These are phyloP conservation scores for Neltuma alba DNA, from an alignment of 306 rosid genomes.

Conservation along the genomic window DNA sequence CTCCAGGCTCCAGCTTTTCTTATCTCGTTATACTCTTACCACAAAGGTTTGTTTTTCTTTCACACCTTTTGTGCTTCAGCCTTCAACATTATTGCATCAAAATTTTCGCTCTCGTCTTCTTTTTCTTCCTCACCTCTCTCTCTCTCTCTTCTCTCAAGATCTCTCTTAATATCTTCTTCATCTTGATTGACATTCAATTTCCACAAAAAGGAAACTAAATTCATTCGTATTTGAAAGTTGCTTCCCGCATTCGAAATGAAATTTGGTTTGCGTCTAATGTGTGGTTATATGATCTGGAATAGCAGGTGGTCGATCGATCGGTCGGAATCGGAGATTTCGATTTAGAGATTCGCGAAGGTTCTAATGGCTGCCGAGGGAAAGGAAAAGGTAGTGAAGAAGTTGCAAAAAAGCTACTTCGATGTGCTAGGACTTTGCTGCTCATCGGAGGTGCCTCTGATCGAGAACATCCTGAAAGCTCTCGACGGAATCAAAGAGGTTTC, in stretches of 20 bases:
- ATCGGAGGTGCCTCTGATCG: slow-evolving; percentile 75
- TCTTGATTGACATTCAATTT: neutral
- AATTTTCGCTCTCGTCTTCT: neutral
- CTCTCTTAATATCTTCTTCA: neutral
- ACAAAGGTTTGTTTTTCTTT: neutral
- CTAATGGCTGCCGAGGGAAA: slow-evolving; percentile 42
- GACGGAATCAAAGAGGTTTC: slow-evolving; percentile 74
- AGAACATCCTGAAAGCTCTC: slow-evolving; percentile 65
- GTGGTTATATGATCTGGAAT: neutral
- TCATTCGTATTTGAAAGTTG: neutral
- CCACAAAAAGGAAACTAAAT: too few relatives aligned
- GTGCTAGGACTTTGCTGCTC: slow-evolving; percentile 91
- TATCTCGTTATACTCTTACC: neutral
- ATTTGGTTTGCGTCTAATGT: neutral
- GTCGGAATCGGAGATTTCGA: neutral
- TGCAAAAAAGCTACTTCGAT: slow-evolving; percentile 82
- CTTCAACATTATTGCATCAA: neutral
- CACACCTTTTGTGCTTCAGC: neutral
- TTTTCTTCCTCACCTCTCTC: neutral
- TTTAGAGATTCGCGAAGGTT: neutral
- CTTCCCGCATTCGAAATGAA: neutral
- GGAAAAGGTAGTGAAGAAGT: slow-evolving; percentile 32
- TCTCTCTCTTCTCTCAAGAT: neutral
- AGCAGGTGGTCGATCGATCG: slow-evolving; percentile 8
- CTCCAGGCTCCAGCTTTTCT: neutral